Conservation (phyloP, 805 yeast genomes). For the Candida silvatica region DNA sequence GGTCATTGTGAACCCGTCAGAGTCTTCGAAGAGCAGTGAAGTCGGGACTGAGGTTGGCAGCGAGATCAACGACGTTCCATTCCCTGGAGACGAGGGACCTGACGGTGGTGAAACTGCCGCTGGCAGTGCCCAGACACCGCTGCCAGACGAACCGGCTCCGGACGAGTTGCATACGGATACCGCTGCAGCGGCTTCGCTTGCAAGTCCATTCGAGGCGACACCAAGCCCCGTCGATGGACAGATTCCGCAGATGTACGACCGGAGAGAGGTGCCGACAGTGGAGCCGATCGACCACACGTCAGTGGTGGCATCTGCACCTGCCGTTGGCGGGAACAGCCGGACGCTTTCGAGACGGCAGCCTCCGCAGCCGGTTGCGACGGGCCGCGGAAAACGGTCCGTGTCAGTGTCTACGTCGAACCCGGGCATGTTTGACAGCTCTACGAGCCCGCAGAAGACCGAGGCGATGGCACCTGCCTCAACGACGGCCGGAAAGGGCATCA, state of each 20-base stretch:
- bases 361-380: slow-evolving; percentile 31
- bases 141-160: slow-evolving; percentile 1
- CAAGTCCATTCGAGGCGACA: not conserved
- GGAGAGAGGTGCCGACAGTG: slow-evolving; percentile 29
- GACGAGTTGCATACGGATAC: not conserved
- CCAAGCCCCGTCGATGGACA: not conserved
- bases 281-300: slow-evolving; percentile 18
- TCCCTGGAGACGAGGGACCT: too few relatives aligned
- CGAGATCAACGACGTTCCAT: not conserved
- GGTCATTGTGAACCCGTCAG: slow-evolving; percentile 17
- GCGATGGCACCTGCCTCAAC: too few relatives aligned
- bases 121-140: slow-evolving; percentile 3
- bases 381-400: slow-evolving; percentile 28
- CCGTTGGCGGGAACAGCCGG: slow-evolving; percentile 2
- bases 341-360: slow-evolving; percentile 22
- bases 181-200: slow-evolving; percentile 1
- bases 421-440: slow-evolving; percentile 15
- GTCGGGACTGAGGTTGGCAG: not conserved
- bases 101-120: not conserved
- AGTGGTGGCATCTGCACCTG: slow-evolving; percentile 16
- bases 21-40: slow-evolving; percentile 2
- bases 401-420: slow-evolving; percentile 27
- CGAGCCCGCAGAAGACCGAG: not conserved
- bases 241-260: slow-evolving; percentile 23
- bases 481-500: slow-evolving; percentile 36